A percentile compares a stretch with the other conserved stretches of the same genome.
Conservation (phyloP, 305 asterid species). For the Fraxinus greggii region DNA sequence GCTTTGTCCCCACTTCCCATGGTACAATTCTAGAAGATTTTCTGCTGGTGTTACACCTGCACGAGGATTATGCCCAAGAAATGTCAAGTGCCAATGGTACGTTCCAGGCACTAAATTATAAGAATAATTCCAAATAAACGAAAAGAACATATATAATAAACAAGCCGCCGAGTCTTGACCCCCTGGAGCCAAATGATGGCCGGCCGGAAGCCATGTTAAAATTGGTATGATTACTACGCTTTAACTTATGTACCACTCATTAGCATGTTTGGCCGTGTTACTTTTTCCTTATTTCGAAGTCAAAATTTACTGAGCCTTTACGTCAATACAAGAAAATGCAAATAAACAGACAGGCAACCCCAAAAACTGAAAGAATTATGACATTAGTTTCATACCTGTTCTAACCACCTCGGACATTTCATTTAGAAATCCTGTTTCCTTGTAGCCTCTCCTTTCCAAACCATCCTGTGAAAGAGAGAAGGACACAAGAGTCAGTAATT, state of each 20-base stretch:
- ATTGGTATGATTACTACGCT: background rate
- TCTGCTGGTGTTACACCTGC: conserved; percentile 89
- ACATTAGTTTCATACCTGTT: conserved; percentile 43
- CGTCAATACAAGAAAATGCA: background rate
- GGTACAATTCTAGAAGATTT: conserved; percentile 74
- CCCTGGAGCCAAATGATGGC: background rate
- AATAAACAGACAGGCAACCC: background rate
- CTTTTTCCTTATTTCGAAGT: background rate
- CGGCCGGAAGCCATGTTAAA: background rate
- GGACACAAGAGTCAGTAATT: conserved; percentile 4
- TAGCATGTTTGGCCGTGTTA: background rate
- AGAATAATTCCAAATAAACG: too few relatives aligned
- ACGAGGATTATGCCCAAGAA: background rate
- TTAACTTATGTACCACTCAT: background rate
- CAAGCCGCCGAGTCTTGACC: too few relatives aligned
- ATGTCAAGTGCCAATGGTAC: background rate
- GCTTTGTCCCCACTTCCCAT: conserved; percentile 76
- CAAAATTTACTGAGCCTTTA: background rate
- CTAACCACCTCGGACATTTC: conserved; percentile 72
- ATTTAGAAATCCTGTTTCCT: conserved; percentile 79
- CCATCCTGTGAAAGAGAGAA: conserved; percentile 62
- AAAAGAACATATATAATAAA: too few relatives aligned
- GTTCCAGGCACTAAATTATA: background rate
- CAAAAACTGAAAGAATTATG: background rate
- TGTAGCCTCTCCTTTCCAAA: conserved; percentile 84